Conservation (phyloP, 805 yeast genomes). For the Candida broadrunensis region DNA sequence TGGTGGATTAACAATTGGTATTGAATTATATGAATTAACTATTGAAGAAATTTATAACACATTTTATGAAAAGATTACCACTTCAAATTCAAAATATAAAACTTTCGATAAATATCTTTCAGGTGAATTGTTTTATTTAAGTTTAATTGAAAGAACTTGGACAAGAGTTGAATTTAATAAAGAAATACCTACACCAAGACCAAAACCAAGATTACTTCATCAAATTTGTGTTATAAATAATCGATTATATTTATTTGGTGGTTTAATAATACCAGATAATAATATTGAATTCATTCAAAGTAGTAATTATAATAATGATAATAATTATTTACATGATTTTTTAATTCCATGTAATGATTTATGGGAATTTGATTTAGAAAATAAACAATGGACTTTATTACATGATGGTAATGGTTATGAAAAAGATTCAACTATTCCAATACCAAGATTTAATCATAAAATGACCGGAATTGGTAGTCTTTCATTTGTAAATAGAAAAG, state of each 20-base stretch:
- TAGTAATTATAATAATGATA: too few species aligned
- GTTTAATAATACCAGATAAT: constrained; percentile 34
- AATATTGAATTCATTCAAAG: background rate
- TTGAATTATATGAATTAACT: constrained; percentile 43
- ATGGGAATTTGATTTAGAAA: constrained; percentile 61
- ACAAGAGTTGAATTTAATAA: constrained; percentile 29
- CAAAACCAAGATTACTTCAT: constrained; percentile 54
- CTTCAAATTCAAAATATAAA: constrained; percentile 21
- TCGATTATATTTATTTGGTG: constrained; percentile 62
- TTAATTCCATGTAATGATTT: constrained; percentile 56
- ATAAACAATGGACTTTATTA: constrained; percentile 53
- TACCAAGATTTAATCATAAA: constrained; percentile 52
- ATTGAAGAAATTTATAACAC: constrained; percentile 35
- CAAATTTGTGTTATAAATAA: constrained; percentile 51
- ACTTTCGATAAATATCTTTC: constrained; percentile 45
- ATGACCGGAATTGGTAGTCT: constrained; percentile 41
- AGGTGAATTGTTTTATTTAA: constrained; percentile 60
- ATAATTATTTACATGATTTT: constrained; percentile 15
- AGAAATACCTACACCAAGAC: constrained; percentile 20
- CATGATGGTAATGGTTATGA: constrained; percentile 28
- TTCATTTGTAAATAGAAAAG: constrained; percentile 31
- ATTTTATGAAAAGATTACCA: constrained; percentile 28
- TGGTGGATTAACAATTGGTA: constrained; percentile 67
- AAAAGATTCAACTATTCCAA: constrained; percentile 17
- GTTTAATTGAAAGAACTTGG: constrained; percentile 62